Conservation (phyloP, 1,284 basidiomycete genomes). For the Farysia itapuensis region DNA sequence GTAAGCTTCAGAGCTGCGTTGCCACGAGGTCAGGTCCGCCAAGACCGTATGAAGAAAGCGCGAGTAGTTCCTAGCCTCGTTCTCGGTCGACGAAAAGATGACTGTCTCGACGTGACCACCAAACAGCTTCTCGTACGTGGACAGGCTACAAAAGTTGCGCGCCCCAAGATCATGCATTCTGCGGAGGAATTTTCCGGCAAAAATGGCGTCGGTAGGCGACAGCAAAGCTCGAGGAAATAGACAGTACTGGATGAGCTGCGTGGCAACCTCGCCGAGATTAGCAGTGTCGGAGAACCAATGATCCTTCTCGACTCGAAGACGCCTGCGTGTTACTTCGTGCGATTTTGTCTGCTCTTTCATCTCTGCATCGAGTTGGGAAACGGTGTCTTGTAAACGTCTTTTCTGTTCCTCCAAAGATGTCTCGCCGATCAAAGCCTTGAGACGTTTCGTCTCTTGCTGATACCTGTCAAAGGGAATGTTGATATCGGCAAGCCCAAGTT, state of each 20-base stretch:
- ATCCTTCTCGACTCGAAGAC: conserved; percentile 76
- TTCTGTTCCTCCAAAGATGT: conserved; percentile 40
- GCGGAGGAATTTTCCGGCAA: conserved; percentile 86
- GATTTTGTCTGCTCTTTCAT: conserved; percentile 74
- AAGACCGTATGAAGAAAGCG: conserved; percentile 76
- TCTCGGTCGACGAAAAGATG: conserved; percentile 90
- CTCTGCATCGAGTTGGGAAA: conserved; percentile 63
- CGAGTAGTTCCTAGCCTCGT: conserved; percentile 89
- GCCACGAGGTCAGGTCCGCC: conserved; percentile 76
- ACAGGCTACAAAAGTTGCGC: conserved; percentile 80
- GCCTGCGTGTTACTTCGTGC: conserved; percentile 73
- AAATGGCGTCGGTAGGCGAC: conserved; percentile 94
- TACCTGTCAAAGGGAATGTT: conserved; percentile 58
- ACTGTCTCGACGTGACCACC: conserved; percentile 67
- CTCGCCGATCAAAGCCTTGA: conserved; percentile 42
- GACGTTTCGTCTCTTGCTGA: conserved; percentile 49
- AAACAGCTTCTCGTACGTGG: conserved; percentile 77
- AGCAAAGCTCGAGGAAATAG: conserved; percentile 86
- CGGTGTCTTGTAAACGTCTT: conserved; percentile 48
- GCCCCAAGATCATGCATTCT: conserved; percentile 82
- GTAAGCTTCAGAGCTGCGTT: conserved; percentile 67
- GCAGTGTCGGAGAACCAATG: conserved; percentile 73
- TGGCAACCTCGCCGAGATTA: conserved; percentile 24
- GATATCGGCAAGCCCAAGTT: conserved; percentile 53
- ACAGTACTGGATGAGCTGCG: conserved; percentile 78